Base-by-base conservation (phyloP, 495 filamentous ascomycete species). In the Thermothielavioides terrestris region DNA sequence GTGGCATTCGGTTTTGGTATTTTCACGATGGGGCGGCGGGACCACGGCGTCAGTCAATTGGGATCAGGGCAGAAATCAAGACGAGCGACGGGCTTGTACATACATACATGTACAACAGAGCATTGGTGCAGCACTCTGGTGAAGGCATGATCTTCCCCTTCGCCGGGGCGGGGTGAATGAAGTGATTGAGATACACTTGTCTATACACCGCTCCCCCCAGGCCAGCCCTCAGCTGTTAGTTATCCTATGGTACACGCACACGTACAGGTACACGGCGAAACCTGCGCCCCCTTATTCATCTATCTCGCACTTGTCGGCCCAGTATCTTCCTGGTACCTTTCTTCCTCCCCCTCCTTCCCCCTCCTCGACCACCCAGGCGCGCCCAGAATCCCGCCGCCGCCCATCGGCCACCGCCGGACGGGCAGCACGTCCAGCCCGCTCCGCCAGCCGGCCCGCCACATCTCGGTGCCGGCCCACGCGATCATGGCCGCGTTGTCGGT, bases 401-500 rank as follows among this genome's bases (percentile, higher is more conserved):
- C 91, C 44, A 96, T 73, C 7, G 79, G 71, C 92, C 92, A 98
- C 63, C 83, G 87, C 46, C 80, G 73, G 17, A 85, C 46, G 6
- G 85, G 74, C 28, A 74, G 60, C 41, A 80, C 74, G 20, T 66
- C 71, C 23, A 90, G 56, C 18, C 75, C 72, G 15, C 79, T 83
- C 41, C 68, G 64, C 75, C 78, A 91, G 0, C 91, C 89, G 3
- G 74, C 79, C 63, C 89, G 81, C 50, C 74, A 96, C 88, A 97
- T 94, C 71, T 95, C 90, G 46, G 89, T 75, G 0, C 85, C 92
- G 5, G 90, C 77, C 92, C 92, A 98, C 1, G 85, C 91, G 56
- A 96, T 89, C 92, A 97, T 98, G n/a, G 88, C 88, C 14, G 90
- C 92, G 69, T 97, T 96, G 61, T 98, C 92, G 0, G 87, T 95